Evolutionary conservation across 441 rosid genomes (phyloP).

Genomic region (Jatropha multifida): DNA sequence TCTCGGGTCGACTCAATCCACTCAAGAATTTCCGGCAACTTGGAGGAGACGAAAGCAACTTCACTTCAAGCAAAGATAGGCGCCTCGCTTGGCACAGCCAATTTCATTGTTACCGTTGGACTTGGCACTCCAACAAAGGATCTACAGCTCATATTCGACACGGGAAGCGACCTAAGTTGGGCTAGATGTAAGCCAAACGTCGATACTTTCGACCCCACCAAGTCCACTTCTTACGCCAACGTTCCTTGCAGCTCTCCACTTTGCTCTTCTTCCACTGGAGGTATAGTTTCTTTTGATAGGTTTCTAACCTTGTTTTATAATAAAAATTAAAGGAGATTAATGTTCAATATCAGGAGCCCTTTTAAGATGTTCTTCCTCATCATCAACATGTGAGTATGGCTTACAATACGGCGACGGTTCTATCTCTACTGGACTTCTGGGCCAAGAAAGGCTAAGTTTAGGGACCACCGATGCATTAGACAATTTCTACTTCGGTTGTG

Average conservation of each 20-base stretch:
- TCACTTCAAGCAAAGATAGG: constrained; percentile 57
- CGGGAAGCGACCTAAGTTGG: constrained; percentile 75
- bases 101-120: constrained; percentile 52
- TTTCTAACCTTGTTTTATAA: background rate
- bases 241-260: constrained; percentile 52
- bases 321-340: too few relatives aligned
- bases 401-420: constrained; percentile 77
- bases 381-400: constrained; percentile 65
- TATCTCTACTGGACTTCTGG: constrained; percentile 59
- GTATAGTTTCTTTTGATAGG: background rate
- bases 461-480: constrained; percentile 43
- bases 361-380: constrained; percentile 47
- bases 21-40: constrained; percentile 33
- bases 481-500: constrained; percentile 68
- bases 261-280: constrained; percentile 54
- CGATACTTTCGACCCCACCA: constrained; percentile 35
- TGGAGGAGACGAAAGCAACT: constrained; percentile 29
- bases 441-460: constrained; percentile 53
- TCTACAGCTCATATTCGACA: constrained; percentile 60
- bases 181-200: constrained; percentile 48
- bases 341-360: constrained; percentile 38
- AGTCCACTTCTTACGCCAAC: constrained; percentile 53
- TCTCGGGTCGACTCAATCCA: constrained; percentile 43
- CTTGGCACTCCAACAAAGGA: constrained; percentile 71
- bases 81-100: constrained; percentile 53